Evolutionary conservation across 768 basidiomycete species (phyloP), one percentile per base, ranked within the genome.

Genomic region (Inosperma sp.): DNA sequence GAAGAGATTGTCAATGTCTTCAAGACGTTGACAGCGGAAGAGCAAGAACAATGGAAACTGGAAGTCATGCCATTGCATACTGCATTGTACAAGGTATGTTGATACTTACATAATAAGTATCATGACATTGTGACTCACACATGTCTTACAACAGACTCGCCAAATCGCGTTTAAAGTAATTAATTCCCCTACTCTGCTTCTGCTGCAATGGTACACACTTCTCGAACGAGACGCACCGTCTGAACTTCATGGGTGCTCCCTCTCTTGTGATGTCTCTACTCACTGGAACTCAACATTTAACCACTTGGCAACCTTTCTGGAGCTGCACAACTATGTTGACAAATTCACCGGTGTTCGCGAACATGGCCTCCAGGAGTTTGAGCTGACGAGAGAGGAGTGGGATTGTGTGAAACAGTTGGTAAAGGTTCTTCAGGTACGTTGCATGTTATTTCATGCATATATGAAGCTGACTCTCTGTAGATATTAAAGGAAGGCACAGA

Each of bases 1-100:
- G 41, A n/a, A 43, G 41, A 43, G 26, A 43, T 43, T 29, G 7
- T 43, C 41, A 43, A 43, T 7, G 41, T 43, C 7, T 43, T 43
- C 8, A 17, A 43, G 41, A 43, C 26, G 7, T 43, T 43, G 26
- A 43, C 41, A 29, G 41, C 26, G 26, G 25, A 43, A 5, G 41
- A 43, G 7, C 41, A 43, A 43, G 41, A 43, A 43, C 41, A 17
- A 1, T 43, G 41, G 26, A 43, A 29, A 27, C 25, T 5, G 5
- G 4, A 30, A 44, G 42, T 44, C 4, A 13, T 29, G 17, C 27
- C 42, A 4, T 7, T 44, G 42, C 27, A 13, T 19, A 30, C 42
- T 5, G 26, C 41, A 42, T 42, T 42, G 41, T 42, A 42, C 7
- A 42, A 42, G n/a, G 23, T 42, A n/a, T n/a, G n/a, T n/a, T 6